Percentiles rank a stretch among this genome's conserved stretches.
These are phyloP conservation scores for Phytopythium chamaehyphon DNA, from an alignment of 352 stramenopile genomes.

Conservation along the genomic window DNA sequence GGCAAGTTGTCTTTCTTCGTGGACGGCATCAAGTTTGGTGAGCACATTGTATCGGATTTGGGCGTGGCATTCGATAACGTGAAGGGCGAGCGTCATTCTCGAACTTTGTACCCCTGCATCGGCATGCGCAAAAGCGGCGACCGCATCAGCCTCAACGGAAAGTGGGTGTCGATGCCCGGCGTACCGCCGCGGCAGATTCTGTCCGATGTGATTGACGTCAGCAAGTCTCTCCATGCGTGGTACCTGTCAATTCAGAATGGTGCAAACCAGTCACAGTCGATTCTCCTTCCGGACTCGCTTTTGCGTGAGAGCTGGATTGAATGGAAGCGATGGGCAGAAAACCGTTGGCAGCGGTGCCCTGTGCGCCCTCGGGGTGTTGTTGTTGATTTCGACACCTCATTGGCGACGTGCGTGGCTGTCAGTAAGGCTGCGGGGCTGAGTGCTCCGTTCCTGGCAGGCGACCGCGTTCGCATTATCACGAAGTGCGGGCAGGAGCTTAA, in stretches of 20 bases:
- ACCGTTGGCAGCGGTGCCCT: constrained; percentile 77
- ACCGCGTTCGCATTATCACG: constrained; percentile 92
- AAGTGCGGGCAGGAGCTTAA: constrained; percentile 95
- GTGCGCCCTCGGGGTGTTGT: constrained; percentile 85
- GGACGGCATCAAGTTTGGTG: constrained; percentile 98
- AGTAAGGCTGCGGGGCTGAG: constrained; percentile 87
- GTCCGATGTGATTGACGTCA: constrained; percentile 86
- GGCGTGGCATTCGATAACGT: constrained; percentile 96
- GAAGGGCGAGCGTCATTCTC: constrained; percentile 76
- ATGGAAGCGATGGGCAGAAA: constrained; percentile 83
- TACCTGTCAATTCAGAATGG: constrained; percentile 50
- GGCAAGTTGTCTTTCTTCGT: constrained; percentile 98
- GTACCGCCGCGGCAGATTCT: constrained; percentile 69
- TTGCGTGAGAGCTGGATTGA: constrained; percentile 74
- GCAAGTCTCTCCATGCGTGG: constrained; percentile 85
- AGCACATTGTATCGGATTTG: constrained; percentile 97
- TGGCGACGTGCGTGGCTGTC: constrained; percentile 83
- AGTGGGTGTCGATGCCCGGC: constrained; percentile 90
- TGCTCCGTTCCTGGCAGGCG: constrained; percentile 89
- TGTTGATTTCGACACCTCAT: constrained; percentile 93
- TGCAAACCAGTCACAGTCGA: not conserved
- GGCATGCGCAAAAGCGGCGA: constrained; percentile 94
- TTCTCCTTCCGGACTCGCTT: constrained; percentile 54
- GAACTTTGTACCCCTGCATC: constrained; percentile 95
- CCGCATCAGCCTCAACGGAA: constrained; percentile 93